phyloP scores from a whole-genome alignment of 1,284 basidiomycete species.

The Afroboletus lepidellus region DNA sequence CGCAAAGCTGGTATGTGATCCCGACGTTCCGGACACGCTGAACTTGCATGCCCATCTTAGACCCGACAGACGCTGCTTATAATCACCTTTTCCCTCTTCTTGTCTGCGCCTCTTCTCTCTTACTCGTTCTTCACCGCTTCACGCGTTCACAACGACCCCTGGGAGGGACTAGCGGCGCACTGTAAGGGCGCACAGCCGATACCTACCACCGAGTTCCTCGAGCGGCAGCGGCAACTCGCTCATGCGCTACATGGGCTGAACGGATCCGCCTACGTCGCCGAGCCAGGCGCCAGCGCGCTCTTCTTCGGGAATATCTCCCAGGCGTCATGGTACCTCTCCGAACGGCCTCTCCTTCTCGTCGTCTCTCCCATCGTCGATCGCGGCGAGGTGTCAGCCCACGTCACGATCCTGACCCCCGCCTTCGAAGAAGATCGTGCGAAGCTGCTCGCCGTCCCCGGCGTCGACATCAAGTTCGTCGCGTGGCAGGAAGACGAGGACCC shows the following conservation, averaged over 20 bases:
- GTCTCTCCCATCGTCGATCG: conserved; percentile 45
- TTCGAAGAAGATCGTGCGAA: conserved; percentile 77
- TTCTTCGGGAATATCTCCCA: conserved; percentile 74
- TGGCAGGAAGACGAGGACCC: conserved; percentile 79
- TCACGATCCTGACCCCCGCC: conserved; percentile 69
- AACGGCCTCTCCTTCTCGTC: conserved; percentile 74
- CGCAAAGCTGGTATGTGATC: conserved; percentile 17
- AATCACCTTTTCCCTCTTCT: conserved; percentile 5
- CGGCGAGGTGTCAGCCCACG: conserved; percentile 37
- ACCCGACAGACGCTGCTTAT: conserved; percentile 14
- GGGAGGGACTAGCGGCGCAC: conserved; percentile 44
- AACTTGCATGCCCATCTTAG: neutral
- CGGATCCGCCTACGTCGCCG: conserved; percentile 67
- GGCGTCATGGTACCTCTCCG: conserved; percentile 66
- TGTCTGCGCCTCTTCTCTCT: conserved; percentile 4
- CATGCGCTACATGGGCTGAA: conserved; percentile 47
- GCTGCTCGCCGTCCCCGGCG: conserved; percentile 50
- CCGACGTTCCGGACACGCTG: neutral
- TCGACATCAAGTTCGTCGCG: conserved; percentile 51
- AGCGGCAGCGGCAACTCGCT: conserved; percentile 54
- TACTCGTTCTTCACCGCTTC: neutral
- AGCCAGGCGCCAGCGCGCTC: conserved; percentile 69
- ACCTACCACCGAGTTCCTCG: conserved; percentile 43
- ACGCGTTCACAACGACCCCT: conserved; percentile 18
- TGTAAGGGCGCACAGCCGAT: conserved; percentile 56